Percentiles rank a stretch among this genome's conserved stretches.
Conservation (phyloP, 192 early-diverging fungal species). For the Rhizoclosmatium globosum region DNA sequence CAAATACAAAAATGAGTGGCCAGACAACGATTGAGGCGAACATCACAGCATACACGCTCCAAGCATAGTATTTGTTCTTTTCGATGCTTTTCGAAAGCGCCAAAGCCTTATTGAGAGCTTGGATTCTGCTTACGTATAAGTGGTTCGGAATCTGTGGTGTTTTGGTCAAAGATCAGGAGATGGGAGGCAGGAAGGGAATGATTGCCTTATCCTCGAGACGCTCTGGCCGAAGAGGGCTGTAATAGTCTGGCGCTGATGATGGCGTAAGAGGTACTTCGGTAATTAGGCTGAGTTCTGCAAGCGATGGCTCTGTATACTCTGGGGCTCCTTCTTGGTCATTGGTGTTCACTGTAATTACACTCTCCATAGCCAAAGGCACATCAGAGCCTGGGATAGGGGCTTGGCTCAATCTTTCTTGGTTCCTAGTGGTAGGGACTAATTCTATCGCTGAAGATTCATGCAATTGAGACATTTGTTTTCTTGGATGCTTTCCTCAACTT, state of each 20-base stretch:
- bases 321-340: not conserved
- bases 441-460: too few species aligned
- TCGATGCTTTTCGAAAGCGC: not conserved
- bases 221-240: not conserved
- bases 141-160: constrained; percentile 14
- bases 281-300: constrained; percentile 14
- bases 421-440: not conserved
- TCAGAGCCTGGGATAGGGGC: not conserved
- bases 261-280: not conserved
- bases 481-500: too few species aligned
- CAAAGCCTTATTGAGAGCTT: not conserved
- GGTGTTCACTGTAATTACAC: not conserved
- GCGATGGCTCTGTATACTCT: constrained; percentile 9
- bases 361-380: not conserved
- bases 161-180: not conserved
- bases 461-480: too few species aligned
- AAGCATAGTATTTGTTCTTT: not conserved
- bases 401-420: not conserved
- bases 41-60: not conserved
- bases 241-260: not conserved
- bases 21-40: not conserved
- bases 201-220: constrained; percentile 20
- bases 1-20: not conserved
- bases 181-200: not conserved
- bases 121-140: not conserved